Evolutionary conservation across 805 yeast species (phyloP).

Genomic region (Ogataea pini): DNA sequence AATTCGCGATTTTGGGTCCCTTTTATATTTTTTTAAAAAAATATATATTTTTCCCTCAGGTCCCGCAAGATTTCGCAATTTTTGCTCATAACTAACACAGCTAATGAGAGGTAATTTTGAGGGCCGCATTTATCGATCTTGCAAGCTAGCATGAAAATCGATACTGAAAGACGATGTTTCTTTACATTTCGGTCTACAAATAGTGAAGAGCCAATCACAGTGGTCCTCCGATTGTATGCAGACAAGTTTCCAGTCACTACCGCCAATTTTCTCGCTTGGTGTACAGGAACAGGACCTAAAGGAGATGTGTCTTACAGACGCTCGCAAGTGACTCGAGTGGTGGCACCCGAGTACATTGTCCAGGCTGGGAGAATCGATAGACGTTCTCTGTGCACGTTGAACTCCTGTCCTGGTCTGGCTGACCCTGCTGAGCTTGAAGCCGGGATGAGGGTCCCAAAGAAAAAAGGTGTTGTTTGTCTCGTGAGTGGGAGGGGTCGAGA

Average conservation of each 20-base stretch:
- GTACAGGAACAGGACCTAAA: conserved; percentile 12
- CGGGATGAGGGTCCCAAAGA: conserved; percentile 7
- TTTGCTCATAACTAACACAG: background rate
- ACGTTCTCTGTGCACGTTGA: conserved; percentile 6
- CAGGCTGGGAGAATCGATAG: conserved; percentile 26
- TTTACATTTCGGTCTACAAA: background rate
- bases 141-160: background rate
- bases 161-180: conserved; percentile 7
- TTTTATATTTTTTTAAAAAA: conserved; percentile 1
- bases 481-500: conserved; percentile 6
- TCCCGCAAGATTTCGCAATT: conserved; percentile 5
- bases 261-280: conserved; percentile 15
- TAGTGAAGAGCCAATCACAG: conserved; percentile 3
- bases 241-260: conserved; percentile 19
- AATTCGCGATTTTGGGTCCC: background rate
- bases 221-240: conserved; percentile 16
- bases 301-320: conserved; percentile 20
- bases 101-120: background rate
- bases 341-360: conserved; percentile 33
- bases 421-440: conserved; percentile 13
- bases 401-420: background rate
- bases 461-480: conserved; percentile 22
- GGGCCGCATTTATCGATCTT: background rate
- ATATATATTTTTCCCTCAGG: background rate
- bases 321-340: conserved; percentile 25